phyloP scores from a whole-genome alignment of 129 eudicot species.

The Chrysanthemum lavandulifolium region DNA sequence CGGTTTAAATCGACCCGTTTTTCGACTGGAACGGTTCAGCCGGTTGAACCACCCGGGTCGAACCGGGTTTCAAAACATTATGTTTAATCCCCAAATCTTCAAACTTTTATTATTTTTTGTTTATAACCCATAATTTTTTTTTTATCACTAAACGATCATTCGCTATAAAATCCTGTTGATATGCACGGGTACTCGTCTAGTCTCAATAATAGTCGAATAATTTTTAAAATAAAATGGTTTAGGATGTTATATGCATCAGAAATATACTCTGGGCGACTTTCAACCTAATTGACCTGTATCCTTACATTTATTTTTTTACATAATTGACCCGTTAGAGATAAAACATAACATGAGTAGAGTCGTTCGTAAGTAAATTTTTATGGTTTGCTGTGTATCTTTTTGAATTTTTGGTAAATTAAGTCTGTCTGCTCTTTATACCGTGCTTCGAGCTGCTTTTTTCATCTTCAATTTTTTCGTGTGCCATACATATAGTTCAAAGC shows the following conservation, averaged over 20 bases:
- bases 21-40: too few relatives aligned
- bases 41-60: too few relatives aligned
- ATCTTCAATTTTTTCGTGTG: background rate
- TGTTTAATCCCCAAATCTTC: too few relatives aligned
- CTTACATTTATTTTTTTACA: background rate
- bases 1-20: too few relatives aligned
- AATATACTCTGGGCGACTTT: constrained; percentile 11
- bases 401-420: background rate
- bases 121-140: too few relatives aligned
- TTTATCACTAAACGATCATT: too few relatives aligned
- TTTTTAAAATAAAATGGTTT: background rate
- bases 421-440: background rate
- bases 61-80: too few relatives aligned
- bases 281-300: background rate
- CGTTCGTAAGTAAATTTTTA: background rate
- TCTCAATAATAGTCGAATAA: too few relatives aligned
- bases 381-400: background rate
- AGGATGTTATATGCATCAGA: background rate
- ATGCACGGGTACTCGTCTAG: too few relatives aligned
- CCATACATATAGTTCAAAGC: constrained; percentile 54
- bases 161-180: too few relatives aligned
- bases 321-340: background rate
- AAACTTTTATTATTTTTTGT: too few relatives aligned
- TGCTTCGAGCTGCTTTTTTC: constrained; percentile 3
- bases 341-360: background rate